A percentile compares a stretch with the other conserved stretches of the same genome.
Conservation (phyloP, 2,329 filamentous ascomycete genomes). For the Conoideocrella luteorostrata region DNA sequence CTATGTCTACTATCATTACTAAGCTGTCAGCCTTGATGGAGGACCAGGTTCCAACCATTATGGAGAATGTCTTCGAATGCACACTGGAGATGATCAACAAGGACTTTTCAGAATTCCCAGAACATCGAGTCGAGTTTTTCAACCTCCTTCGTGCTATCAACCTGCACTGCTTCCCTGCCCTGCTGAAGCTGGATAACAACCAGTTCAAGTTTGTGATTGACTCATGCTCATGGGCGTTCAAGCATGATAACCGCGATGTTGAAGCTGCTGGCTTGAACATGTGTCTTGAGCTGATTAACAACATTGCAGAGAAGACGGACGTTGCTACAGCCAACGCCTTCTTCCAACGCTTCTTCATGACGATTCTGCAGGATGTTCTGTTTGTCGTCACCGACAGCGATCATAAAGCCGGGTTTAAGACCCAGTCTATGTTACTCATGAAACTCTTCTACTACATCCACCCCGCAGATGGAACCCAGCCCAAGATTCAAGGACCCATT, state of each 20-base stretch:
- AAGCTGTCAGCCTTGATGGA: conserved; percentile 97
- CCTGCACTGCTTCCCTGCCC: conserved; percentile 88
- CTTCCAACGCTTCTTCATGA: conserved; percentile 96
- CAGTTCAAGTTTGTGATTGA: conserved; percentile 99
- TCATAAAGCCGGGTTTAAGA: conserved; percentile 99
- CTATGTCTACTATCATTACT: conserved; percentile 95
- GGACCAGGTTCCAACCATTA: conserved; percentile 92
- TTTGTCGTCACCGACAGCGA: conserved; percentile 96
- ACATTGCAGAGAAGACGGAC: conserved; percentile 92
- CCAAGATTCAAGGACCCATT: conserved; percentile 89
- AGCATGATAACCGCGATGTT: conserved; percentile 97
- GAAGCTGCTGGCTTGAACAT: conserved; percentile 95
- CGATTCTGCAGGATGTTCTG: conserved; percentile 95
- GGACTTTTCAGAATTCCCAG: conserved; percentile 97
- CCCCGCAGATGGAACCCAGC: conserved; percentile 56
- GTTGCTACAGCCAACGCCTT: conserved; percentile 81
- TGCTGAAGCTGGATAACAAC: conserved; percentile 87
- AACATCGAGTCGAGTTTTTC: conserved; percentile 99
- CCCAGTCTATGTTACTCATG: conserved; percentile 86
- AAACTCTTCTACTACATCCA: conserved; percentile 97
- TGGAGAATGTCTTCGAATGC: conserved; percentile 98
- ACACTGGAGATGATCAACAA: conserved; percentile 99
- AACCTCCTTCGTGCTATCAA: conserved; percentile 95
- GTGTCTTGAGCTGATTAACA: conserved; percentile 95
- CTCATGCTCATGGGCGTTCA: conserved; percentile 99